A percentile compares a stretch with the other conserved stretches of the same genome.
Evolutionary conservation across 2,329 filamentous ascomycete genomes (phyloP).

Genomic region (Albophoma yamanashiensis): DNA sequence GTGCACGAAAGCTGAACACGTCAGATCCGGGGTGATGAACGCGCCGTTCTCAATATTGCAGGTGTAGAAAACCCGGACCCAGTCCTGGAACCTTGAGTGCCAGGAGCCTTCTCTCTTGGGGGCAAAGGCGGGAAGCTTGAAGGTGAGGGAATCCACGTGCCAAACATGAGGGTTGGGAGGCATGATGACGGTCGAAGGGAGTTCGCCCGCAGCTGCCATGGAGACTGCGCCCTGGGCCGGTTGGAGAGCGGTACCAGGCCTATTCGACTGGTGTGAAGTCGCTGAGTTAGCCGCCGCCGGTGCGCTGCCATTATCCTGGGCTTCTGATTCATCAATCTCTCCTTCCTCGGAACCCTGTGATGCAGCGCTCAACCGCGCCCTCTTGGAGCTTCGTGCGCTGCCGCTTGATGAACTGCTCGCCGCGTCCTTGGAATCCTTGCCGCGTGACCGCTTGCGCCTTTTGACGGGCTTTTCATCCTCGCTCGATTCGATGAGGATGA

Average conservation of each 20-base stretch:
- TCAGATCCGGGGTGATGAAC: constrained; percentile 12
- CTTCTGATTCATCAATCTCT: constrained; percentile 17
- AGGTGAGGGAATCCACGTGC: constrained; percentile 7
- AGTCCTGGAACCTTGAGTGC: constrained; percentile 22
- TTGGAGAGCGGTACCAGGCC: background rate
- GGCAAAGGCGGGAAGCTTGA: constrained; percentile 17
- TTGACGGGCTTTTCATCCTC: background rate
- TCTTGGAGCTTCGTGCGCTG: constrained; percentile 8
- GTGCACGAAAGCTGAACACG: constrained; percentile 15
- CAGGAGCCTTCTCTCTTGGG: constrained; percentile 19
- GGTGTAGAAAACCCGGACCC: constrained; percentile 18
- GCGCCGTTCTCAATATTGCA: constrained; percentile 12
- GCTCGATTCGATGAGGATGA: constrained; percentile 9
- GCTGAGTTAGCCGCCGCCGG: background rate
- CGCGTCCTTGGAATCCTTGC: background rate
- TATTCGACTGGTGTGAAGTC: background rate
- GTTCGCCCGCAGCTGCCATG: background rate
- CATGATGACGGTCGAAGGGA: constrained; percentile 7
- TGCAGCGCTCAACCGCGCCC: constrained; percentile 6
- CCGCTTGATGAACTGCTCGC: background rate
- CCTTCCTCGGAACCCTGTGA: constrained; percentile 19
- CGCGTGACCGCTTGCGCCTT: constrained; percentile 1
- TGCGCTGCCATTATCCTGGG: background rate
- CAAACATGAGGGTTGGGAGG: constrained; percentile 11
- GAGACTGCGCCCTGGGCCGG: background rate